phyloP scores from a whole-genome alignment of 768 basidiomycete genomes.

The Tylopilus sp. region DNA sequence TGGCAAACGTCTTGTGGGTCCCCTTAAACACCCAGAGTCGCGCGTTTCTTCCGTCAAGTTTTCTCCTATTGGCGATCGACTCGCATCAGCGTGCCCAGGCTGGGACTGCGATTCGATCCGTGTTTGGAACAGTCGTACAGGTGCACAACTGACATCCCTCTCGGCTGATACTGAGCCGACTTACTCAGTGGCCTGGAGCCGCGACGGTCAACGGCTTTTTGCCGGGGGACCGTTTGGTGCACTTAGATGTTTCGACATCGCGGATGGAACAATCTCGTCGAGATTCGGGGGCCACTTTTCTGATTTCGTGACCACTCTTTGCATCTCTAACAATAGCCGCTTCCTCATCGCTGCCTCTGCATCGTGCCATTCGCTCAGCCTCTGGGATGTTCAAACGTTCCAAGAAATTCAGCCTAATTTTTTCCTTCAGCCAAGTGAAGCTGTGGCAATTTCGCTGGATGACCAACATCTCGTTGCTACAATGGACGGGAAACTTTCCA shows the following conservation, averaged over 20 bases:
- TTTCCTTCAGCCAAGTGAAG: background rate
- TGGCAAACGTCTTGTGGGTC: background rate
- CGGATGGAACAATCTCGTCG: background rate
- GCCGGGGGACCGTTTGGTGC: slow-evolving; percentile 7
- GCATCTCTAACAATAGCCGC: background rate
- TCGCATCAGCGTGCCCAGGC: slow-evolving; percentile 5
- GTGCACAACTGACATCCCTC: slow-evolving; percentile 5
- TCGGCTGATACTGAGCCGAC: background rate
- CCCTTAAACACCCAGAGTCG: background rate
- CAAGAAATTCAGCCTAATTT: background rate
- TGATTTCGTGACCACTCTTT: slow-evolving; percentile 6
- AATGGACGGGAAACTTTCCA: background rate
- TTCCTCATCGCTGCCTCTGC: slow-evolving; percentile 9
- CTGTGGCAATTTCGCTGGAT: slow-evolving; percentile 5
- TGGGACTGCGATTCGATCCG: background rate
- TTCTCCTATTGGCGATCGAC: slow-evolving; percentile 1
- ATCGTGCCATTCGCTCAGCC: background rate
- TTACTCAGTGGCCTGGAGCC: slow-evolving; percentile 5
- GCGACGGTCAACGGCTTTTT: slow-evolving; percentile 5
- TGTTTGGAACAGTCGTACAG: slow-evolving; percentile 6
- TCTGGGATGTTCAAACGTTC: slow-evolving; percentile 6
- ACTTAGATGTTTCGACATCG: slow-evolving; percentile 1
- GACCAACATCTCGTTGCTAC: background rate
- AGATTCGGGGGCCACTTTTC: background rate
- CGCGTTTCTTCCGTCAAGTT: slow-evolving; percentile 5